Conservation (phyloP, 768 basidiomycete genomes). For the Termitomyces bulborhizus region DNA sequence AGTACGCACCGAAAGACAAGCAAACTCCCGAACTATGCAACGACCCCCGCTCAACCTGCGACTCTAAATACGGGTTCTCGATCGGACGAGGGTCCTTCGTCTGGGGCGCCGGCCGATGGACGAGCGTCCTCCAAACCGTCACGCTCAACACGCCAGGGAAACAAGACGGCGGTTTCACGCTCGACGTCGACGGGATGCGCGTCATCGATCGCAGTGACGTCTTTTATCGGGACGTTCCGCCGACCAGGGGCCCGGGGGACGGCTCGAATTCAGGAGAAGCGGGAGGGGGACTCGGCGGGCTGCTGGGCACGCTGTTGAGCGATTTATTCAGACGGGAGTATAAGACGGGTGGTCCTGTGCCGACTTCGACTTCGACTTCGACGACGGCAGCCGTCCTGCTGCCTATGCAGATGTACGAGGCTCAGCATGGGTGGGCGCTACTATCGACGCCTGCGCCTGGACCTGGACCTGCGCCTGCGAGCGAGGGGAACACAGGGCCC, state of each 20-base stretch:
- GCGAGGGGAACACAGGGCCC: neutral
- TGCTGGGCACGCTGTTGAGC: slow-evolving; percentile 8
- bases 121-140: slow-evolving; percentile 63
- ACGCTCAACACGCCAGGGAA: slow-evolving; percentile 67
- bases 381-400: neutral
- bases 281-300: neutral
- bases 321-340: slow-evolving; percentile 2
- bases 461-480: neutral
- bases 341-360: neutral
- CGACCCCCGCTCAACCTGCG: slow-evolving; percentile 56
- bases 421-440: slow-evolving; percentile 8
- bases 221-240: slow-evolving; percentile 47
- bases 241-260: neutral
- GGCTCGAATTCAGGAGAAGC: no score
- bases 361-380: neutral
- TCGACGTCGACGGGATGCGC: slow-evolving; percentile 56
- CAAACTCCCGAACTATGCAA: slow-evolving; percentile 57
- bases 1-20: slow-evolving; percentile 75
- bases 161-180: slow-evolving; percentile 57
- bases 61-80: slow-evolving; percentile 63
- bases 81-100: slow-evolving; percentile 68
- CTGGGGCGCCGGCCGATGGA: slow-evolving; percentile 63
- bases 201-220: slow-evolving; percentile 52
- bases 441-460: neutral
- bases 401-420: neutral